Conservation (phyloP, 2,329 filamentous ascomycete genomes). For the Colletotrichum nymphaeae region DNA sequence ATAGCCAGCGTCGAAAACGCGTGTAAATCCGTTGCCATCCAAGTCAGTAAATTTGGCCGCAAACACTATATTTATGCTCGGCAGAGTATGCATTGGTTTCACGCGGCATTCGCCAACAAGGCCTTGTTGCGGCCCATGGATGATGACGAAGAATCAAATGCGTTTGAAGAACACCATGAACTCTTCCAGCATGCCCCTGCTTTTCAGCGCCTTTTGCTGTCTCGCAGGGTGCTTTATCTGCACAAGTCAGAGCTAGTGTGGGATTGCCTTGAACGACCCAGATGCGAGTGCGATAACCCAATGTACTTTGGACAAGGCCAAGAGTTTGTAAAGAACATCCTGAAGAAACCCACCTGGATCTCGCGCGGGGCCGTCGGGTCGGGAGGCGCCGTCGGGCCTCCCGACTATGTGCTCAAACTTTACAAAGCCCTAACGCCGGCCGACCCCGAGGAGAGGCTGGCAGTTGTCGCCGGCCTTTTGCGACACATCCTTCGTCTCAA, state of each 20-base stretch:
- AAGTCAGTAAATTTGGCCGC: background rate
- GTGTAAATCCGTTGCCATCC: background rate
- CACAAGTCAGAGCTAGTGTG: conserved; percentile 10
- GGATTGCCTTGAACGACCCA: background rate
- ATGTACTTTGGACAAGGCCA: background rate
- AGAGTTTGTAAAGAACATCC: background rate
- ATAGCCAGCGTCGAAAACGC: background rate
- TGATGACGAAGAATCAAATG: background rate
- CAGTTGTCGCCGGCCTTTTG: background rate
- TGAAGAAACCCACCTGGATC: background rate
- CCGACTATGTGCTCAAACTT: background rate
- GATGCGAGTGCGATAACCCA: conserved; percentile 14
- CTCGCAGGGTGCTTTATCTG: conserved; percentile 8
- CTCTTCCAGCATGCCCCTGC: background rate
- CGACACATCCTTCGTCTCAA: background rate
- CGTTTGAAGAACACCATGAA: background rate
- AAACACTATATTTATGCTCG: background rate
- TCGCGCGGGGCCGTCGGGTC: background rate
- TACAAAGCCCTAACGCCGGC: background rate
- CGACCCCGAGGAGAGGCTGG: background rate
- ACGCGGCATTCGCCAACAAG: background rate
- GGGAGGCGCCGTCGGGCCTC: too few relatives aligned
- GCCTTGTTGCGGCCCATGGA: background rate
- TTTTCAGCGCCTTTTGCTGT: conserved; percentile 14
- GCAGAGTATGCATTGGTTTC: background rate